These are phyloP conservation scores for Inga leiocalycina DNA, from an alignment of 306 rosid genomes.

Conservation along the genomic window DNA sequence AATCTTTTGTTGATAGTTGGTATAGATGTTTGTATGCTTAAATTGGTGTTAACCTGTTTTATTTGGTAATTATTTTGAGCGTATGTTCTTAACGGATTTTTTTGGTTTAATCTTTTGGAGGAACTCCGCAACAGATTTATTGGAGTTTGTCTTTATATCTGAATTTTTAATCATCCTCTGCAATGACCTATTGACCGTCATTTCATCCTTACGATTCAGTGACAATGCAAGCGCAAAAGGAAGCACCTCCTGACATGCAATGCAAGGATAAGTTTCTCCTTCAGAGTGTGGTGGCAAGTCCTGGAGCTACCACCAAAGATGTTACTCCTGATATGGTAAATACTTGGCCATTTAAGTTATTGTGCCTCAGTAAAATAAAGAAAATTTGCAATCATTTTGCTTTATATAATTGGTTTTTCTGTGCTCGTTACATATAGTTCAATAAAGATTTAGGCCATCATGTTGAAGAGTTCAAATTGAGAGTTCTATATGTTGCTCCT, in stretches of 20 bases:
- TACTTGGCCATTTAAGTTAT: neutral
- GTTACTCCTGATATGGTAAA: conserved; percentile 76
- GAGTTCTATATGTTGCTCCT: conserved; percentile 82
- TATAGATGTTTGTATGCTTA: neutral
- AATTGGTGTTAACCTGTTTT: conserved; percentile 7
- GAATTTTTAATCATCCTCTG: neutral
- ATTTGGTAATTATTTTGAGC: conserved; percentile 10
- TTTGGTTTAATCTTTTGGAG: neutral
- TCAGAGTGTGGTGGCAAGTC: conserved; percentile 64
- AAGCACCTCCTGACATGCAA: conserved; percentile 75
- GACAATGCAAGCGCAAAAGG: conserved; percentile 96
- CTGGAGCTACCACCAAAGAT: conserved; percentile 66
- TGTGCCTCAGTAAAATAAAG: conserved; percentile 1
- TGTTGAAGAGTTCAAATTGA: conserved; percentile 79
- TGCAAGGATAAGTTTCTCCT: conserved; percentile 96
- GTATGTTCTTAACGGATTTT: neutral
- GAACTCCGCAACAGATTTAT: neutral
- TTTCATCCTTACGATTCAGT: conserved; percentile 44
- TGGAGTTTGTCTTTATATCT: neutral
- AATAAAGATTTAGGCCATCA: conserved; percentile 73
- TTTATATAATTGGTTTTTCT: conserved; percentile 29
- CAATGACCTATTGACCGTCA: conserved; percentile 20
- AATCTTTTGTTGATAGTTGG: conserved; percentile 18
- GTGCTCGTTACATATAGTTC: conserved; percentile 51
- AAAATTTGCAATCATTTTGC: neutral